Percentiles rank a stretch among this genome's conserved stretches.
These are phyloP conservation scores for Russula sp. DNA, from an alignment of 768 basidiomycete genomes.

Conservation along the genomic window DNA sequence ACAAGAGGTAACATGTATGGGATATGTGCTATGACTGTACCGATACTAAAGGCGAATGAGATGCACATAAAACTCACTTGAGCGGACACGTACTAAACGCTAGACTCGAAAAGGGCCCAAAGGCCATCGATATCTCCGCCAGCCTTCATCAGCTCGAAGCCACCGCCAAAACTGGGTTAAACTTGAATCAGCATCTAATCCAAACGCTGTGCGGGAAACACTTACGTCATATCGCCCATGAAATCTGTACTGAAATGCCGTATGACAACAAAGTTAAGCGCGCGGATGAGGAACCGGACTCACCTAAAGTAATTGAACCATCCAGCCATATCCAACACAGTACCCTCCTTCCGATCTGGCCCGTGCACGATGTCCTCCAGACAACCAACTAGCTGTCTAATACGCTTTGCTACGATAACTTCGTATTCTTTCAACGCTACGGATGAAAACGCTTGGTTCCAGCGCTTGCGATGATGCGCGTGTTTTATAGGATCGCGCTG, in stretches of 20 bases:
- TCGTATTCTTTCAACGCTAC: conserved; percentile 42
- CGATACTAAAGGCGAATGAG: conserved; percentile 6
- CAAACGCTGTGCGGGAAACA: neutral
- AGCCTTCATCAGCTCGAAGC: conserved; percentile 27
- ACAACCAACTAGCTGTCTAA: conserved; percentile 29
- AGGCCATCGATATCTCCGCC: conserved; percentile 17
- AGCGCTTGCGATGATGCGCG: conserved; percentile 36
- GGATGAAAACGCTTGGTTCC: conserved; percentile 40
- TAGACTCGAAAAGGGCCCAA: neutral
- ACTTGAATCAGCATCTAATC: neutral
- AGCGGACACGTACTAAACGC: neutral
- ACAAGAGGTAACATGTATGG: neutral
- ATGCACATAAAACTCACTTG: too few relatives aligned
- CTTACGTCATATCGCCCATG: conserved; percentile 45
- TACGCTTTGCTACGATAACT: conserved; percentile 32
- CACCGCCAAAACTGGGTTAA: conserved; percentile 27
- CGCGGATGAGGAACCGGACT: conserved; percentile 15
- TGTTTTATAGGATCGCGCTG: conserved; percentile 36
- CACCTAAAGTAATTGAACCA: conserved; percentile 38
- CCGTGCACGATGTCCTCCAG: conserved; percentile 15
- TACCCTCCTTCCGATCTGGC: conserved; percentile 10
- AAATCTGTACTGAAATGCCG: conserved; percentile 36
- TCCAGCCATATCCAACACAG: conserved; percentile 31
- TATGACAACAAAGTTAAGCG: neutral
- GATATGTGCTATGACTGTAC: neutral